Percentiles rank a stretch among this genome's conserved stretches.
Evolutionary conservation across 768 basidiomycete species (phyloP).

Genomic region (Lentinula lateritia): DNA sequence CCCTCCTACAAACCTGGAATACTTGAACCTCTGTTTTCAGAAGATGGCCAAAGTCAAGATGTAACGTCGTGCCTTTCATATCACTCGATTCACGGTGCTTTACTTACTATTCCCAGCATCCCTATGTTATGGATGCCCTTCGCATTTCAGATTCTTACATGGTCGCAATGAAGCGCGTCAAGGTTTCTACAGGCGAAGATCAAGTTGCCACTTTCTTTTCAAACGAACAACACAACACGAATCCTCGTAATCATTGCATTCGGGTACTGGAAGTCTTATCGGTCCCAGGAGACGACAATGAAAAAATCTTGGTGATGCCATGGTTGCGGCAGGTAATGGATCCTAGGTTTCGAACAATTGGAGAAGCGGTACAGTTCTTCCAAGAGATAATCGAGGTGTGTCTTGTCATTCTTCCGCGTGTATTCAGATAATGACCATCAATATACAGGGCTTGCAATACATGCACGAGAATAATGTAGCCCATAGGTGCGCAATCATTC

Average conservation of each 20-base stretch:
- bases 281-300: constrained; percentile 11
- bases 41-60: not conserved
- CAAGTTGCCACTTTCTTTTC: constrained; percentile 15
- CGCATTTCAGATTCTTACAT: constrained; percentile 15
- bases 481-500: constrained; percentile 9
- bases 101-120: not conserved
- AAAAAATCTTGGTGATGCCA: constrained; percentile 22
- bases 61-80: not conserved
- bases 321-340: constrained; percentile 12
- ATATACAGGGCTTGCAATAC: constrained; percentile 23
- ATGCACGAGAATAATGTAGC: constrained; percentile 25
- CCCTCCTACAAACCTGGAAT: constrained; percentile 11
- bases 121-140: constrained; percentile 12
- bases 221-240: constrained; percentile 8
- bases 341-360: constrained; percentile 21
- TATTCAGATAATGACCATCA: not conserved
- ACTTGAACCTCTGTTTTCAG: not conserved
- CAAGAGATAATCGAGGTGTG: constrained; percentile 24
- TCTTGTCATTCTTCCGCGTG: not conserved
- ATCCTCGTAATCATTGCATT: constrained; percentile 25
- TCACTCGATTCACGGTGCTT: not conserved
- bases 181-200: constrained; percentile 6
- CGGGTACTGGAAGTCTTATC: constrained; percentile 19
- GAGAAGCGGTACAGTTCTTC: constrained; percentile 24
- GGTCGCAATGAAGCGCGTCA: constrained; percentile 17